Base-by-base conservation (phyloP, 2,329 filamentous ascomycete genomes). In the Xylaria sp. region DNA sequence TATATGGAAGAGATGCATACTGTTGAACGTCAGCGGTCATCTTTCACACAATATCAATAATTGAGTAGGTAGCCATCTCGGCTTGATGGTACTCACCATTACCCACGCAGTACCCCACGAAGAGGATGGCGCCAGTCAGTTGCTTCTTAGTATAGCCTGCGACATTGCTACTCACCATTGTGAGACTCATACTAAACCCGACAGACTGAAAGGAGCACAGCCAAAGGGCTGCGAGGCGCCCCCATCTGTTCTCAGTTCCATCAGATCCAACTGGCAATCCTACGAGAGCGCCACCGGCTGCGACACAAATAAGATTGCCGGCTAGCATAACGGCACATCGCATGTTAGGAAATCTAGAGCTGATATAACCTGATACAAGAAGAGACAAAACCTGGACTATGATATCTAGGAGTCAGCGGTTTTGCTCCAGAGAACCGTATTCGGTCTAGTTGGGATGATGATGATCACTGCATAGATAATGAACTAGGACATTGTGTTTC, bases 201-300 rank as follows among this genome's bases (percentile, higher is more conserved):
- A 79, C 74, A 8, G 76, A 78, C 18, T 74, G 71, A 60, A 78
- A 77, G 13, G 75, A 78, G 64, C 76, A 78, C 1, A 90, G 78
- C 85, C 86, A 89, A 4, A 89, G 81, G 0, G 83, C 85, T 2
- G 88, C 86, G 1, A 89, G 77, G 0, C 86, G 79, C 2, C 85
- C 85, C 86, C 86, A 88, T 76, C 85, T 86, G 72, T 87, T 86
- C 25, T 74, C 72, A 15, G 72, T 75, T 4, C 74, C 74, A 48
- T 76, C 73, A 13, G 72, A 55, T 1, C 75, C 74, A 32, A 78
- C 73, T 0, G 85, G 83, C 4, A 88, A 76, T 1, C 83, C 85
- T 7, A 89, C 85, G 1, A 89, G 81, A n/a, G 87, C 75, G 0
- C 78, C 83, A 0, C 84, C 80, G 12, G 85, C 85, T 12, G 84